phyloP scores from a whole-genome alignment of 2,329 filamentous ascomycete genomes.

The Periconia macrospinosa region DNA sequence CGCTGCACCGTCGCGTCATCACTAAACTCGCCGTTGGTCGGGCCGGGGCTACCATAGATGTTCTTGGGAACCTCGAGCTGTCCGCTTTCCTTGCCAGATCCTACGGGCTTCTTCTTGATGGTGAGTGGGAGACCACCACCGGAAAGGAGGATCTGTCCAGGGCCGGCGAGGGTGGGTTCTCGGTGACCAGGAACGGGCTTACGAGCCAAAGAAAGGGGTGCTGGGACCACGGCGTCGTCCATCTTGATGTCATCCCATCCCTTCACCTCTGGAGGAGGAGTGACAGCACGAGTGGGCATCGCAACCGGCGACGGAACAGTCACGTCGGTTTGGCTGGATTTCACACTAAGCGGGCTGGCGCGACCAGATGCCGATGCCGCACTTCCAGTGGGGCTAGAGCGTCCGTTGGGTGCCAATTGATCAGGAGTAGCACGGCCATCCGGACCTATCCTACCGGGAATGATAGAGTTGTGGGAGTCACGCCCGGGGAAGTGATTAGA shows the following conservation, averaged over 20 bases:
- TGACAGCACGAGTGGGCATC: conserved; percentile 1
- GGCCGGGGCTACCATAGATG: conserved; percentile 14
- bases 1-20: conserved; percentile 15
- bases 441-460: conserved; percentile 1
- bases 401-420: neutral
- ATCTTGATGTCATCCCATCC: conserved; percentile 36
- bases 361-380: conserved; percentile 1
- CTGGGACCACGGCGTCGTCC: conserved; percentile 10
- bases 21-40: conserved; percentile 11
- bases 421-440: conserved; percentile 11
- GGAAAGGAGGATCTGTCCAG: conserved; percentile 18
- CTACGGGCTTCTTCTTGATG: conserved; percentile 19
- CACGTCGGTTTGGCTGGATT: conserved; percentile 1
- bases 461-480: conserved; percentile 8
- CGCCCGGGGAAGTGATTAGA: conserved; percentile 9
- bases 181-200: conserved; percentile 20
- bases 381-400: conserved; percentile 1
- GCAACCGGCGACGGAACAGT: neutral
- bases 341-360: conserved; percentile 3
- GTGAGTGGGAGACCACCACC: conserved; percentile 22
- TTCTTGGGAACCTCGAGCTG: conserved; percentile 21
- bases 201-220: conserved; percentile 8
- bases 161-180: conserved; percentile 19
- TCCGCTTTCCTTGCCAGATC: conserved; percentile 12
- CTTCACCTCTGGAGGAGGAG: conserved; percentile 14